These are phyloP conservation scores for Nymphaea colorata DNA, from an alignment of 164 flowering plant genomes.

Conservation along the genomic window DNA sequence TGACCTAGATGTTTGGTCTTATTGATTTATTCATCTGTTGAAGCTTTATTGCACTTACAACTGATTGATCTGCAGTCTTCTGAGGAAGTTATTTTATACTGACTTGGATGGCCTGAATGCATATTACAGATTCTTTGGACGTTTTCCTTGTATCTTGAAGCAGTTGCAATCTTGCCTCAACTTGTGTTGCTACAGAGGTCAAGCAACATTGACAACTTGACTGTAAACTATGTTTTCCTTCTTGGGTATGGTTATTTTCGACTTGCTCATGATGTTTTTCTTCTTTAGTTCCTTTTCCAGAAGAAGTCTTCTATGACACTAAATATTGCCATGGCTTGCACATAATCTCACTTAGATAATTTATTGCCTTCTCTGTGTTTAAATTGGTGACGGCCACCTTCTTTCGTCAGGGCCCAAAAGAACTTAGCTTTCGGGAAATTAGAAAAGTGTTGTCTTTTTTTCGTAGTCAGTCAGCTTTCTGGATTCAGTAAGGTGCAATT, in stretches of 20 bases:
- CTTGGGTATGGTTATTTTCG: conserved; percentile 33
- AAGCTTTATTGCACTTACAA: too few species aligned
- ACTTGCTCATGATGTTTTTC: not conserved
- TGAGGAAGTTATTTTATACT: too few species aligned
- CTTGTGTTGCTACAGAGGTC: conserved; percentile 47
- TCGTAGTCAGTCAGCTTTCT: too few species aligned
- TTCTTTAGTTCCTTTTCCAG: not conserved
- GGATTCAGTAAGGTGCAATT: too few species aligned
- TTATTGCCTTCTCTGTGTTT: not conserved
- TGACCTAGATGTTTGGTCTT: too few species aligned
- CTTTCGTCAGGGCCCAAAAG: too few species aligned
- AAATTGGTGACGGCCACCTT: too few species aligned
- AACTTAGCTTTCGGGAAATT: too few species aligned
- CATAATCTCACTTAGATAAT: not conserved
- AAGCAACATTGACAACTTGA: conserved; percentile 49
- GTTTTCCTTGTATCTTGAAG: conserved; percentile 54
- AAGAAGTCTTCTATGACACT: not conserved
- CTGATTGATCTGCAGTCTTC: too few species aligned
- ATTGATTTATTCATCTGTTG: too few species aligned
- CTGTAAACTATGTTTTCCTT: conserved; percentile 47
- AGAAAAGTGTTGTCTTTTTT: too few species aligned
- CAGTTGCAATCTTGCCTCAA: conserved; percentile 52
- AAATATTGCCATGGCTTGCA: not conserved
- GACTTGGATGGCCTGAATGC: too few species aligned
- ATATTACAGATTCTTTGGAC: conserved; percentile 33